Evolutionary conservation across 495 filamentous ascomycete genomes (phyloP).

Genomic region (Pyronema domesticum): DNA sequence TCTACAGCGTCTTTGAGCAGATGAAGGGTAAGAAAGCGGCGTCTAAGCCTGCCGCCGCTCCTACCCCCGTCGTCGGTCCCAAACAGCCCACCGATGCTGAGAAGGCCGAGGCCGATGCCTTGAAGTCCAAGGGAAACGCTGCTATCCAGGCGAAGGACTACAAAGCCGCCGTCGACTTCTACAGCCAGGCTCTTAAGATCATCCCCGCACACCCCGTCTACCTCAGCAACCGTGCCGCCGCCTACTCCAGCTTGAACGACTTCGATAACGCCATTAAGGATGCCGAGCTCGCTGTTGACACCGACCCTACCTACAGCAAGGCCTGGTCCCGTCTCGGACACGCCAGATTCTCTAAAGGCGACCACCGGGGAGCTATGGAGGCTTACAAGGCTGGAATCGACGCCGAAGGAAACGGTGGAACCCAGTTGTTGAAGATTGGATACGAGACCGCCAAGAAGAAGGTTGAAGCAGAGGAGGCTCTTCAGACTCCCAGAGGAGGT

Average conservation of each 20-base stretch:
- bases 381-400: conserved; percentile 89
- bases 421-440: conserved; percentile 80
- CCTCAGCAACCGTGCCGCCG: conserved; percentile 91
- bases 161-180: conserved; percentile 55
- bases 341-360: conserved; percentile 73
- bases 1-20: conserved; percentile 94
- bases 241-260: conserved; percentile 61
- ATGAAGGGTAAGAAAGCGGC: conserved; percentile 49
- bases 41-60: conserved; percentile 17
- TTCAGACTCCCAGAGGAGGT: conserved; percentile 26
- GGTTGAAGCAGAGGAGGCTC: conserved; percentile 52
- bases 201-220: conserved; percentile 83
- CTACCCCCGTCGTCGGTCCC: conserved; percentile 9
- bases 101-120: conserved; percentile 58
- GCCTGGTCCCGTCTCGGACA: conserved; percentile 86
- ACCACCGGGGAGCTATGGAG: conserved; percentile 80
- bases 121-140: conserved; percentile 84
- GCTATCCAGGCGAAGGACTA: conserved; percentile 91
- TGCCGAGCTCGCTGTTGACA: conserved; percentile 68
- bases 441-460: conserved; percentile 75
- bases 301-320: conserved; percentile 88
- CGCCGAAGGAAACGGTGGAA: conserved; percentile 78
- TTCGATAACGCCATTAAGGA: conserved; percentile 66
- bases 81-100: conserved; percentile 34
- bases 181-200: conserved; percentile 65